Conservation (phyloP, 805 yeast genomes). For the Myxozyma lipomycoides region DNA sequence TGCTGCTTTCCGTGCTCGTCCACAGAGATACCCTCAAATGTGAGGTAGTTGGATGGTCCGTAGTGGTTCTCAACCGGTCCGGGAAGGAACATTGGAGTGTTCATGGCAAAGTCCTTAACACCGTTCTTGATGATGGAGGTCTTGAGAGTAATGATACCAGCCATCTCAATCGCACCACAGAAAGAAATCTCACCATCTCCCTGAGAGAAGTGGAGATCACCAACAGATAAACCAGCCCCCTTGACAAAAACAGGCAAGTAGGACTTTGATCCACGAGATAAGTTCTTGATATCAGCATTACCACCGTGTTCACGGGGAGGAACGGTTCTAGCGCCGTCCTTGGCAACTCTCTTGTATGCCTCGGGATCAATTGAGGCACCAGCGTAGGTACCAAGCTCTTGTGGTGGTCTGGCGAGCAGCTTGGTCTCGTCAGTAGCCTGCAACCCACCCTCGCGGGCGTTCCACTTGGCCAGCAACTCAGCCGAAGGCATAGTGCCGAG, state of each 20-base stretch:
- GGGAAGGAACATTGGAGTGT: conserved; percentile 47
- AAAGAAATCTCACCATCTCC: conserved; percentile 54
- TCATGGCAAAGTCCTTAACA: conserved; percentile 41
- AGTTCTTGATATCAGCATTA: conserved; percentile 50
- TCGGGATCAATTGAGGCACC: conserved; percentile 39
- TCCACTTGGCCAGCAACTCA: conserved; percentile 46
- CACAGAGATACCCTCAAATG: conserved; percentile 53
- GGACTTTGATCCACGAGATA: conserved; percentile 48
- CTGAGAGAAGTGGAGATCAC: conserved; percentile 51
- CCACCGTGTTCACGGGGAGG: conserved; percentile 50
- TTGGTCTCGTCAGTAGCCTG: conserved; percentile 30
- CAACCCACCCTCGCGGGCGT: conserved; percentile 42
- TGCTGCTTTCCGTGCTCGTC: conserved; percentile 48
- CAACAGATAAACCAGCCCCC: conserved; percentile 49
- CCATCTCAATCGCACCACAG: conserved; percentile 54
- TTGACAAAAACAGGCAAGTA: conserved; percentile 47
- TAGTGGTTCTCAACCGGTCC: conserved; percentile 49
- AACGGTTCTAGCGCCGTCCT: conserved; percentile 49
- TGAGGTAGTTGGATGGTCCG: conserved; percentile 48
- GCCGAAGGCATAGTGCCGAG: conserved; percentile 49
- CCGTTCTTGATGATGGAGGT: conserved; percentile 45
- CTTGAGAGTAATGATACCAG: conserved; percentile 46
- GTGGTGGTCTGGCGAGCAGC: conserved; percentile 44
- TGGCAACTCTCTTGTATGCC: conserved; percentile 36
- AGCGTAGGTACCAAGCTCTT: conserved; percentile 40